Evolutionary conservation across 441 rosid species (phyloP).

Genomic region (Populus hybrid): DNA sequence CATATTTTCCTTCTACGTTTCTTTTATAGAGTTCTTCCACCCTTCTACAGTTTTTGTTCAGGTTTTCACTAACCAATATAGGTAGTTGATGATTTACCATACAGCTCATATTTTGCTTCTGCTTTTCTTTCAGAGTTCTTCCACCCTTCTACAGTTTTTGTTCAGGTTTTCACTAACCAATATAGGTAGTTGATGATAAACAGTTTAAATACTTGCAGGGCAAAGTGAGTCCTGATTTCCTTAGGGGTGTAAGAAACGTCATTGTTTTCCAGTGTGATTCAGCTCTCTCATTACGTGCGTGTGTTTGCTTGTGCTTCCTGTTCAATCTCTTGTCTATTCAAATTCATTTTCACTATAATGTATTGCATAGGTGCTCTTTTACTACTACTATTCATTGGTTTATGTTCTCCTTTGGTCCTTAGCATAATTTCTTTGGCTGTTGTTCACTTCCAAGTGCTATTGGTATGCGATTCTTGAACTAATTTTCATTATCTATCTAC

Average conservation of each 20-base stretch:
- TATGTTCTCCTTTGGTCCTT: constrained; percentile 4
- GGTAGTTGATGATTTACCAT: not conserved
- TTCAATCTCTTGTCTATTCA: not conserved
- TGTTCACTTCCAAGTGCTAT: constrained; percentile 14
- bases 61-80: not conserved
- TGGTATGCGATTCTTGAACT: constrained; percentile 25
- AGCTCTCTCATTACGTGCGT: not conserved
- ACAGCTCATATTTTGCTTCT: not conserved
- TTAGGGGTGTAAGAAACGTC: not conserved
- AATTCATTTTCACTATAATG: not conserved
- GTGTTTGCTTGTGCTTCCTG: not conserved
- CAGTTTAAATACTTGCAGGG: not conserved
- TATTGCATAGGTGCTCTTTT: constrained; percentile 10
- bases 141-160: not conserved
- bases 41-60: not conserved
- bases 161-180: not conserved
- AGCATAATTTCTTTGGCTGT: constrained; percentile 1
- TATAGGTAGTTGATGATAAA: not conserved
- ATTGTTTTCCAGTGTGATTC: not conserved
- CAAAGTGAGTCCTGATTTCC: not conserved
- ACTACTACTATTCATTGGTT: not conserved
- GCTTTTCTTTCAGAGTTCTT: not conserved
- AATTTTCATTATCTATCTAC: constrained; percentile 32
- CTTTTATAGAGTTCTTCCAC: not conserved
- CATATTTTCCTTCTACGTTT: not conserved